A percentile compares a stretch with the other conserved stretches of the same genome.
phyloP scores from a whole-genome alignment of 2,329 filamentous ascomycete species.

The Penicillium sp. region DNA sequence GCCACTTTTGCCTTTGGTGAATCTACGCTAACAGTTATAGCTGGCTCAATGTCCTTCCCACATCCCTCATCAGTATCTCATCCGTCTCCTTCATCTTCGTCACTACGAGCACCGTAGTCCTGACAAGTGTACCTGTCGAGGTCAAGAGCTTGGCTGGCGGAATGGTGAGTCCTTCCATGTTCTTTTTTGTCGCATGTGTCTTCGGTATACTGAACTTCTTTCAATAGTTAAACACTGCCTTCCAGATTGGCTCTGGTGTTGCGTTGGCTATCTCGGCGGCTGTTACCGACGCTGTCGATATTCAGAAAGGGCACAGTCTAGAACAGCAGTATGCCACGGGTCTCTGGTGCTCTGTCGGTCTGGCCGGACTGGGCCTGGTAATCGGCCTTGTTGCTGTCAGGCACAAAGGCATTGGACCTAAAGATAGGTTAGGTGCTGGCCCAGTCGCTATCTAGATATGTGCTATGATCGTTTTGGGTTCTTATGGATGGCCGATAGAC shows the following conservation, averaged over 20 bases:
- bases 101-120: slow-evolving; percentile 42
- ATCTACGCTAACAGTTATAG: slow-evolving; percentile 18
- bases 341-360: slow-evolving; percentile 42
- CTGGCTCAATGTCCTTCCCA: slow-evolving; percentile 42
- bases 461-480: not conserved
- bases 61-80: slow-evolving; percentile 40
- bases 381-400: slow-evolving; percentile 20
- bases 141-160: slow-evolving; percentile 43
- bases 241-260: slow-evolving; percentile 44
- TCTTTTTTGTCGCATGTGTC: fast-evolving
- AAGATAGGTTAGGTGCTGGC: slow-evolving; percentile 18
- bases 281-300: slow-evolving; percentile 40
- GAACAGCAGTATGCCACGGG: slow-evolving; percentile 41
- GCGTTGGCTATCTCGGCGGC: slow-evolving; percentile 42
- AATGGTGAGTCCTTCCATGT: slow-evolving; percentile 27
- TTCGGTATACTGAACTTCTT: not conserved
- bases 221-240: slow-evolving; percentile 42
- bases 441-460: slow-evolving; percentile 16
- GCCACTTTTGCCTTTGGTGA: not conserved
- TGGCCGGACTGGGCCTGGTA: slow-evolving; percentile 37
- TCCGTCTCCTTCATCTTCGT: slow-evolving; percentile 44
- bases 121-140: slow-evolving; percentile 41
- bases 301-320: slow-evolving; percentile 33
- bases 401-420: slow-evolving; percentile 21
- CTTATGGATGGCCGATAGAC: not conserved